Evolutionary conservation across 371 early-diverging fungal genomes (phyloP), one percentile per base, ranked within the genome.

Genomic region (Mucor mucedo): DNA sequence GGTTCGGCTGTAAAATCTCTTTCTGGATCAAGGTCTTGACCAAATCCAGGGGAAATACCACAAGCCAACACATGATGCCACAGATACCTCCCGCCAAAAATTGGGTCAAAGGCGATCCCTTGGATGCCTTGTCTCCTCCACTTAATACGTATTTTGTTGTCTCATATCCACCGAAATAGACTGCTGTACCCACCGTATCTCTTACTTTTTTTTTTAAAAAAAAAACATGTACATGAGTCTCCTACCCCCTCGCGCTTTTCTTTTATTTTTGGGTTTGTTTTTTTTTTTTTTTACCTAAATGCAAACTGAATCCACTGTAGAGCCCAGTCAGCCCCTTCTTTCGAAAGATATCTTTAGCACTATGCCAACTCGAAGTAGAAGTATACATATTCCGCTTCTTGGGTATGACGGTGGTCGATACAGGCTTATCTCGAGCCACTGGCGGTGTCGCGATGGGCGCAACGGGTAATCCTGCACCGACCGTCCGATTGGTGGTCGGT

Each of bases 161-260:
- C 60, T 93, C 94, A 60, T 93, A 92, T 4, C 89, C 75, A 5
- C 87, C 87, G 83, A 93, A 93, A 69, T 93, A 92, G 28, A 91
- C 85, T 2, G 83, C 89, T 11, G 93, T 93, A 39, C 93, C 93
- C 14, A 92, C 58, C 14, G 85, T 71, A 59, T 93, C 93, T 35
- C 91, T 79, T 29, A 79, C 78, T 78, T 52, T 21, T 21, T 13
- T 13, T 2, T 4, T n/a, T n/a, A n/a, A n/a, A n/a, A n/a, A n/a
- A n/a, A 28, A 7, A 14, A 59, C 14, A 40, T 28, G 14, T 21
- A 8, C n/a, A 60, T 2, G 11, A 28, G 27, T 28, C 28, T 21
- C 5, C 13, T 13, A 6, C 21, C 27, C 21, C 21, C 21, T 0
- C 21, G 21, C 21, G 21, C 21, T 21, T 21, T 21, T 21, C 21